A percentile compares a stretch with the other conserved stretches of the same genome.
These are phyloP conservation scores for Leccinum disarticulatum DNA, from an alignment of 768 basidiomycete species.

Conservation along the genomic window DNA sequence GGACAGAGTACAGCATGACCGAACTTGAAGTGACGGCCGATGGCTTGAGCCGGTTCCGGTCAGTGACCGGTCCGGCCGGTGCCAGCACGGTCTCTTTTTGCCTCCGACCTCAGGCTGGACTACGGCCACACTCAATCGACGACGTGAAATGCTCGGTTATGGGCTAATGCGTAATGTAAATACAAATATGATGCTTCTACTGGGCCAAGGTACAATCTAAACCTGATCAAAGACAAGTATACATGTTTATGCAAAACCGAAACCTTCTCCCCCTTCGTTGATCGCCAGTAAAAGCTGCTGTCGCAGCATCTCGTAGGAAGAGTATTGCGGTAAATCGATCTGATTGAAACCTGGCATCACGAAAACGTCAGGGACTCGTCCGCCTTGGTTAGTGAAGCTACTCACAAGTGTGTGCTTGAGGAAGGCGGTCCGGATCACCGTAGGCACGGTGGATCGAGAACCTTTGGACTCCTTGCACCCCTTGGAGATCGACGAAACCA, in stretches of 20 bases:
- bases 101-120: not conserved
- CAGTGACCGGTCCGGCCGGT: not conserved
- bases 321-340: slow-evolving; percentile 92
- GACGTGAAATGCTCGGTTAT: slow-evolving; percentile 4
- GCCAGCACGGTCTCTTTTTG: not conserved
- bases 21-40: not conserved
- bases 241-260: slow-evolving; percentile 67
- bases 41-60: slow-evolving; percentile 1
- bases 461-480: slow-evolving; percentile 89
- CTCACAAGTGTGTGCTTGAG: slow-evolving; percentile 89
- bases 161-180: slow-evolving; percentile 27
- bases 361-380: slow-evolving; percentile 14
- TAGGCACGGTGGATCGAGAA: slow-evolving; percentile 97
- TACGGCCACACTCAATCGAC: not conserved
- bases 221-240: slow-evolving; percentile 3
- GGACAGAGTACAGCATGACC: not conserved
- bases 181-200: slow-evolving; percentile 38
- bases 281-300: slow-evolving; percentile 89
- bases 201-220: slow-evolving; percentile 15
- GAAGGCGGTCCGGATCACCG: slow-evolving; percentile 78
- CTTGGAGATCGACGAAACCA: slow-evolving; percentile 94
- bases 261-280: slow-evolving; percentile 94
- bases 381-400: slow-evolving; percentile 9
- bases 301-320: slow-evolving; percentile 94
- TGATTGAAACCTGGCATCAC: slow-evolving; percentile 78